These are phyloP conservation scores for Chenopodium quinoa DNA, from an alignment of 148 eudicot species.

Conservation along the genomic window DNA sequence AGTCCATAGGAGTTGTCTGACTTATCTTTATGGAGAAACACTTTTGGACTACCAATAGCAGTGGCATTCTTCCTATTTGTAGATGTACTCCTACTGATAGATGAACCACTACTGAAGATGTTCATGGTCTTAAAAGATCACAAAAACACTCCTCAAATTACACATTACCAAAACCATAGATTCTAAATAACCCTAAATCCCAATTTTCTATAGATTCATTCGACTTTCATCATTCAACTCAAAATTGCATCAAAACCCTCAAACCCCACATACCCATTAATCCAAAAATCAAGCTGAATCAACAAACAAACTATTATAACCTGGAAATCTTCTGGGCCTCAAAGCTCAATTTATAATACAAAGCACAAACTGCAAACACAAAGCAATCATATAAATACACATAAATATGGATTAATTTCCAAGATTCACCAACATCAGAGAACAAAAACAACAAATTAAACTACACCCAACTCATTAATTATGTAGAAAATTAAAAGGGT, in stretches of 20 bases:
- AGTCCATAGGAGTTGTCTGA: slow-evolving; percentile 20
- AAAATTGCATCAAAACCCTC: slow-evolving; percentile 4
- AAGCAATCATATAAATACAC: neutral
- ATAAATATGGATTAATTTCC: neutral
- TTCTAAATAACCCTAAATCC: slow-evolving; percentile 16
- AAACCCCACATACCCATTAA: slow-evolving; percentile 18
- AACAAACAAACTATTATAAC: slow-evolving; percentile 1
- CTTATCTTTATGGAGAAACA: slow-evolving; percentile 18
- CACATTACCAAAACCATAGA: slow-evolving; percentile 5
- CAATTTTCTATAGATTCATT: slow-evolving; percentile 9
- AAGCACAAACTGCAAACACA: slow-evolving; percentile 22
- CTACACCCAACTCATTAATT: slow-evolving; percentile 12
- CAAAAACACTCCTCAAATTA: slow-evolving; percentile 12
- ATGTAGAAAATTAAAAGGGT: slow-evolving; percentile 16
- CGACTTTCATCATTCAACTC: slow-evolving; percentile 10
- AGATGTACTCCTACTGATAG: slow-evolving; percentile 41
- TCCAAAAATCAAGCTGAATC: slow-evolving; percentile 18
- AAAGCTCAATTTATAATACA: slow-evolving; percentile 1
- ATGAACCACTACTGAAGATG: slow-evolving; percentile 27
- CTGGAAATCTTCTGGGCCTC: neutral
- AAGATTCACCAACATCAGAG: neutral
- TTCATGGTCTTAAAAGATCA: slow-evolving; percentile 16
- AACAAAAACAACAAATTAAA: slow-evolving; percentile 9
- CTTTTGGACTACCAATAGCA: slow-evolving; percentile 39
- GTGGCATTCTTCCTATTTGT: slow-evolving; percentile 37